Evolutionary conservation across 1,284 basidiomycete species (phyloP).

Genomic region (Pseudozyma thailandica): DNA sequence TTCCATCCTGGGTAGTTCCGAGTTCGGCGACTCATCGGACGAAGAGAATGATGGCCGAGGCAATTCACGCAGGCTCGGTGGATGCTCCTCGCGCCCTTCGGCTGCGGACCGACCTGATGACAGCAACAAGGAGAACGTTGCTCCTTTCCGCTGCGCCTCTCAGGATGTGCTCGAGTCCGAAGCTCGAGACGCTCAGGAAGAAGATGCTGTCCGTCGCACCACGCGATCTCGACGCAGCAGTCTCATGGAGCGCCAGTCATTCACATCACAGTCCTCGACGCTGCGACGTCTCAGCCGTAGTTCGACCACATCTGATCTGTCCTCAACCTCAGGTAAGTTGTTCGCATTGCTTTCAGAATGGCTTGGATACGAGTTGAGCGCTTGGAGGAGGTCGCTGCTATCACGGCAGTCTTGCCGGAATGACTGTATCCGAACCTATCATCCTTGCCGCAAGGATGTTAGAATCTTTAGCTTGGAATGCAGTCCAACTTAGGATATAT

Average conservation of each 20-base stretch:
- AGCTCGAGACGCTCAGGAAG: constrained; percentile 46
- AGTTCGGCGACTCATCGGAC: constrained; percentile 45
- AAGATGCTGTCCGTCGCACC: constrained; percentile 52
- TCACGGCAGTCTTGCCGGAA: too few species aligned
- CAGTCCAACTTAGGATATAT: neutral
- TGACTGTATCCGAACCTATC: too few species aligned
- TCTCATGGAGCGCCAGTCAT: constrained; percentile 42
- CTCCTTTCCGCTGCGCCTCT: constrained; percentile 55
- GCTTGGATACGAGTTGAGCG: too few species aligned
- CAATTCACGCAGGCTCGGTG: constrained; percentile 39
- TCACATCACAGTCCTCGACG: constrained; percentile 10
- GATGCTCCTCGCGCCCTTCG: constrained; percentile 35
- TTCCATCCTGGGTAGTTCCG: constrained; percentile 46
- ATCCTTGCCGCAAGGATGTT: too few species aligned
- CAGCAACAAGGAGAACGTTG: constrained; percentile 67
- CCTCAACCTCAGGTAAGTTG: constrained; percentile 31
- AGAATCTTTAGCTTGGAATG: neutral
- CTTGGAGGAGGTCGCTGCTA: too few species aligned
- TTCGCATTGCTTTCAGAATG: too few species aligned
- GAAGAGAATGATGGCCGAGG: constrained; percentile 33
- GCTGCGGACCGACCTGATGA: constrained; percentile 49
- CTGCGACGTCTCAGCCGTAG: constrained; percentile 37
- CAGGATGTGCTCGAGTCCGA: constrained; percentile 40
- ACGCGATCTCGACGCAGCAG: constrained; percentile 33
- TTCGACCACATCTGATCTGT: constrained; percentile 33